Evolutionary conservation across 2,329 filamentous ascomycete genomes (phyloP).

Genomic region (Microcyclosporella mali): DNA sequence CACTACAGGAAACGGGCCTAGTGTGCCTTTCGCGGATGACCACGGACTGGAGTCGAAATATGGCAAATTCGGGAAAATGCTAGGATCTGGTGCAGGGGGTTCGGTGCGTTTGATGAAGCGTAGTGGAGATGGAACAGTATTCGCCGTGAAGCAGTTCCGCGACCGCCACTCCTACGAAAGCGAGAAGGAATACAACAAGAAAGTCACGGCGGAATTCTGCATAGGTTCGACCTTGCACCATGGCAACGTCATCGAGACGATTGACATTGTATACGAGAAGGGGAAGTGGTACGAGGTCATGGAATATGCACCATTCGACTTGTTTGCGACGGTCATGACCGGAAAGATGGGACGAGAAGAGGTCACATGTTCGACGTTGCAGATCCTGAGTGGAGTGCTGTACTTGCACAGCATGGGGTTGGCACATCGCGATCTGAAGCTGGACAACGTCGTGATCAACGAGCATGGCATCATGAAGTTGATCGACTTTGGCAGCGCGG

Average conservation of each 20-base stretch:
- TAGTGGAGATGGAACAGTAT: constrained; percentile 84
- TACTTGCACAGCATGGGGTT: constrained; percentile 94
- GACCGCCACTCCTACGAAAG: constrained; percentile 88
- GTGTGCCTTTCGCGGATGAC: constrained; percentile 85
- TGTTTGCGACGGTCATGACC: constrained; percentile 98
- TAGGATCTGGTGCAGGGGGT: constrained; percentile 89
- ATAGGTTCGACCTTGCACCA: constrained; percentile 95
- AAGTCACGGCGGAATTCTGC: constrained; percentile 96
- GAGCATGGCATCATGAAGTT: constrained; percentile 98
- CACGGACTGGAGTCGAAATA: constrained; percentile 87
- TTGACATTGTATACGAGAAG: constrained; percentile 94
- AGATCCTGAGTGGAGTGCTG: constrained; percentile 89
- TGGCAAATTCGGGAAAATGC: constrained; percentile 87
- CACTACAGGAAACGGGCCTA: constrained; percentile 32
- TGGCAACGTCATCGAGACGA: constrained; percentile 95
- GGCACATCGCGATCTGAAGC: constrained; percentile 88
- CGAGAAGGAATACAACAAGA: constrained; percentile 94
- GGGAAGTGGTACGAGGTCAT: constrained; percentile 96
- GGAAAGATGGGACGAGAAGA: constrained; percentile 93
- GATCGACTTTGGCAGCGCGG: constrained; percentile 96
- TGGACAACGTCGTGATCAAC: constrained; percentile 97
- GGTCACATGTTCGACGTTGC: constrained; percentile 82
- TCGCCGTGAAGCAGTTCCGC: constrained; percentile 96
- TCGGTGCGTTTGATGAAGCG: constrained; percentile 93
- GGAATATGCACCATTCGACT: constrained; percentile 93